Evolutionary conservation across 163 green algal genomes (phyloP).

Genomic region (Prototheca wickerhamii): DNA sequence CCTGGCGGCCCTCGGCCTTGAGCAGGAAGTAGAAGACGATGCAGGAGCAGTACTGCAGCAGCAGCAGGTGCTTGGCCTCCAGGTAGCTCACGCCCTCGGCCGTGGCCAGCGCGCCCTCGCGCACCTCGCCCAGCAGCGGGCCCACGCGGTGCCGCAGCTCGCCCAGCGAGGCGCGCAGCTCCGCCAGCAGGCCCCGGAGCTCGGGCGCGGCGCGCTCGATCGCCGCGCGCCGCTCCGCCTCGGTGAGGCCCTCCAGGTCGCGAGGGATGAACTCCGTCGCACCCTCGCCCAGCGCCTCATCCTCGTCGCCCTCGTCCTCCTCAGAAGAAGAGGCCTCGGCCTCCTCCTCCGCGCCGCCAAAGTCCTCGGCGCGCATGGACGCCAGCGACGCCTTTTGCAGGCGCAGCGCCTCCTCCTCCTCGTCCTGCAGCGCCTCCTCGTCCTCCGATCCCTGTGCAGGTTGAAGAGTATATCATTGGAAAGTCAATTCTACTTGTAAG

Average conservation of each 20-base stretch:
- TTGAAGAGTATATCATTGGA: not conserved
- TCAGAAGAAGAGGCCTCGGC: conserved; percentile 3
- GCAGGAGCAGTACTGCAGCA: conserved; percentile 85
- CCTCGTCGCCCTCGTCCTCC: not conserved
- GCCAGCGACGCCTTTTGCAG: conserved; percentile 59
- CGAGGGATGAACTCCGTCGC: conserved; percentile 17
- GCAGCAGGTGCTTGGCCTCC: conserved; percentile 94
- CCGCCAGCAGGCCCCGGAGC: conserved; percentile 67
- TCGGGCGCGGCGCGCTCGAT: conserved; percentile 72
- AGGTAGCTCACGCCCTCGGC: conserved; percentile 88
- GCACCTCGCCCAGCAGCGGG: conserved; percentile 61
- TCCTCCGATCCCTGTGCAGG: conserved; percentile 41
- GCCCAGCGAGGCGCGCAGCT: conserved; percentile 55
- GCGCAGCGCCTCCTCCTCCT: conserved; percentile 69
- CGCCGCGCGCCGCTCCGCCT: conserved; percentile 38
- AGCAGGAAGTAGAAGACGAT: conserved; percentile 96
- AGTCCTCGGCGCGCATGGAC: conserved; percentile 59
- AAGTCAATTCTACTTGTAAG: not conserved
- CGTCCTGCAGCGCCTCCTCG: conserved; percentile 62
- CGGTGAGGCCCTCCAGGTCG: conserved; percentile 20
- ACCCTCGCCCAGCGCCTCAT: conserved; percentile 3
- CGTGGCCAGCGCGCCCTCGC: conserved; percentile 62
- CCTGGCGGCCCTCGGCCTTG: conserved; percentile 77
- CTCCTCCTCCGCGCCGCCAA: conserved; percentile 34
- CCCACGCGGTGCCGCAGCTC: conserved; percentile 61